Base-by-base conservation (phyloP, 306 rosid genomes). In the Begonia peltatifolia region DNA sequence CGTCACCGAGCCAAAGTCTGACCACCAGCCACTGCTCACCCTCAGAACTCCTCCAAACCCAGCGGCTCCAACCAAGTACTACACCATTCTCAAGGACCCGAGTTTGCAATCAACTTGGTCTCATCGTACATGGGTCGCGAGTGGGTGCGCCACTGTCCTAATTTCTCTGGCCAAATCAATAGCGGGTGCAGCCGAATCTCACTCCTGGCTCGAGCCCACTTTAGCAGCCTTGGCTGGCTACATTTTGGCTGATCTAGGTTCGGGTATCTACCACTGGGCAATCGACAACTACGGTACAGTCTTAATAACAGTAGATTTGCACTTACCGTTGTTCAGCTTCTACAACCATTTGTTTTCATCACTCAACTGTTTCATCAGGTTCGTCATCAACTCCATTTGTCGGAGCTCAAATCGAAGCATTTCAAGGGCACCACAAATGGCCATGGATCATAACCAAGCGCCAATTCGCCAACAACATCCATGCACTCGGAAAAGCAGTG, bases 221-320 rank as follows among this genome's bases (percentile, higher is more conserved):
- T 60, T 79, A 62, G 81, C 81, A 5, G 72, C 62, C 42, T 62
- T 68, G 63, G 68, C 66, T 22, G 95, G 97, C 36, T 85, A 90
- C 44, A 62, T 78, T 44, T 48, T 83, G 59, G 90, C 97, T 1
- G 97, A 90, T 38, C 86, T 90, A 14, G 94, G 82, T 1, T 85
- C 95, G 1, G 97, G 95, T 12, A 68, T 85, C n/a, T 90, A 85
- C 57, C 97, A 90, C 11, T 90, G 95, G 97, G 82, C 74, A 11
- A 85, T 90, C 23, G 95, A 84, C 51, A 90, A 90, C 16, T 90
- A 85, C 15, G 95, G 95, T 0, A 71, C 65, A 35, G 72, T 30
- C 38, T 30, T 30, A 30, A 5, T 5, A 7, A 30, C 38, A 30
- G 38, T 30, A 5, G 1, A 30, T 30, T 30, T 4, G 8, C 38